Evolutionary conservation across 2,329 filamentous ascomycete species (phyloP).

Genomic region (Phaeosphaeria sp.): DNA sequence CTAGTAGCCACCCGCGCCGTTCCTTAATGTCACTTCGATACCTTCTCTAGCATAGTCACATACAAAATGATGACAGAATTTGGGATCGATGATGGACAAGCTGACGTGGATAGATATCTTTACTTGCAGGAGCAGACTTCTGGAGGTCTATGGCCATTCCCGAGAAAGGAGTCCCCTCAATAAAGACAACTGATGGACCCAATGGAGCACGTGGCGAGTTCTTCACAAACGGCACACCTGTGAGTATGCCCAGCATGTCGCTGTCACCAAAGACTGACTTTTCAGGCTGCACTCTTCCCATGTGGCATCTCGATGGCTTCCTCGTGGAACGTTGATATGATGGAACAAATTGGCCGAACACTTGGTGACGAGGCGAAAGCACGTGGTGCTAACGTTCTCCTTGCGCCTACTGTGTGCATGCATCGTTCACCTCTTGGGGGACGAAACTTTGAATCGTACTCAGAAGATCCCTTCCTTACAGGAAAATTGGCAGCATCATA

Average conservation of each 20-base stretch:
- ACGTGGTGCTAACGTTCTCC: constrained; percentile 74
- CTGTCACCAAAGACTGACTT: constrained; percentile 15
- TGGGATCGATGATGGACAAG: constrained; percentile 3
- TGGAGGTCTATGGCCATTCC: constrained; percentile 72
- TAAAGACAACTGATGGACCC: constrained; percentile 72
- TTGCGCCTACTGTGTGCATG: constrained; percentile 81
- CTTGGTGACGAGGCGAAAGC: constrained; percentile 75
- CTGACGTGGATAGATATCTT: constrained; percentile 44
- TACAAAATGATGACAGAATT: constrained; percentile 11
- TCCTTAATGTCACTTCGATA: background rate
- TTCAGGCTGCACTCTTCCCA: constrained; percentile 76
- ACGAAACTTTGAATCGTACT: constrained; percentile 86
- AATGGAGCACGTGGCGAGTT: constrained; percentile 74
- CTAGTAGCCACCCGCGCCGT: background rate
- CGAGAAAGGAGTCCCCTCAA: constrained; percentile 66
- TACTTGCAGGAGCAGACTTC: constrained; percentile 65
- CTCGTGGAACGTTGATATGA: constrained; percentile 76
- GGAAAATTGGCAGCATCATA: constrained; percentile 76
- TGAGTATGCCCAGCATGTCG: constrained; percentile 30
- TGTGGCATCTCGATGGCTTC: constrained; percentile 80
- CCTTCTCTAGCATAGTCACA: constrained; percentile 13
- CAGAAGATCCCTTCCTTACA: constrained; percentile 79
- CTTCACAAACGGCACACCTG: constrained; percentile 61
- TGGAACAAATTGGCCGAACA: constrained; percentile 72
- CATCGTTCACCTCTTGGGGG: constrained; percentile 84